Conservation (phyloP, 2,329 filamentous ascomycete species). For the Hypoxylon sp. region DNA sequence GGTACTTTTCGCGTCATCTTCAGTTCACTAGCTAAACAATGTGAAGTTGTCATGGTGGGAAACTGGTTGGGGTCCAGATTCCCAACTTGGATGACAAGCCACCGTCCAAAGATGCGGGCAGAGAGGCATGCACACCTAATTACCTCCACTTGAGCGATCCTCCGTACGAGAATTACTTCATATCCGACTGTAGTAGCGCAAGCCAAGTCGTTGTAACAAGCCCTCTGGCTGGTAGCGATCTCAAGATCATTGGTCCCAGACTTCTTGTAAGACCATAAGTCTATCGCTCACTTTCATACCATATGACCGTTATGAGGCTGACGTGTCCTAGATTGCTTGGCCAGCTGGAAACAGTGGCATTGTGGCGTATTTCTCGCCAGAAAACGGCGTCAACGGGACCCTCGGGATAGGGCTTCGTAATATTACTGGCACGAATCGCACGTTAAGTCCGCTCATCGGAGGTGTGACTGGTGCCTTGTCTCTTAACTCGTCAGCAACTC, state of each 20-base stretch:
- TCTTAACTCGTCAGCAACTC: conserved; percentile 70
- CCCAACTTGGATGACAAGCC: conserved; percentile 8
- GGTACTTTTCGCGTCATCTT: background rate
- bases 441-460: conserved; percentile 65
- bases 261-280: conserved; percentile 60
- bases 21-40: conserved; percentile 8
- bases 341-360: conserved; percentile 76
- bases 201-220: conserved; percentile 74
- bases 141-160: conserved; percentile 64
- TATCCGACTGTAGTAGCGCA: conserved; percentile 73
- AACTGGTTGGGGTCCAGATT: conserved; percentile 24
- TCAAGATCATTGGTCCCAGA: conserved; percentile 70
- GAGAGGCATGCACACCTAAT: conserved; percentile 35
- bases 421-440: conserved; percentile 59
- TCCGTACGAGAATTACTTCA: conserved; percentile 76
- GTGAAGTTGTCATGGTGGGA: conserved; percentile 33
- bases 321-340: conserved; percentile 64
- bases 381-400: conserved; percentile 67
- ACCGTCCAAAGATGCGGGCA: conserved; percentile 12
- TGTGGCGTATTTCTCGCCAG: conserved; percentile 69
- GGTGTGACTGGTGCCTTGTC: conserved; percentile 68
- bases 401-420: conserved; percentile 69
- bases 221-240: conserved; percentile 67
- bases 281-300: background rate
- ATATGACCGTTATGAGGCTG: conserved; percentile 11